A percentile compares a stretch with the other conserved stretches of the same genome.
Evolutionary conservation across 257 asterid genomes (phyloP).

Genomic region (Haberlea rhodopensis): DNA sequence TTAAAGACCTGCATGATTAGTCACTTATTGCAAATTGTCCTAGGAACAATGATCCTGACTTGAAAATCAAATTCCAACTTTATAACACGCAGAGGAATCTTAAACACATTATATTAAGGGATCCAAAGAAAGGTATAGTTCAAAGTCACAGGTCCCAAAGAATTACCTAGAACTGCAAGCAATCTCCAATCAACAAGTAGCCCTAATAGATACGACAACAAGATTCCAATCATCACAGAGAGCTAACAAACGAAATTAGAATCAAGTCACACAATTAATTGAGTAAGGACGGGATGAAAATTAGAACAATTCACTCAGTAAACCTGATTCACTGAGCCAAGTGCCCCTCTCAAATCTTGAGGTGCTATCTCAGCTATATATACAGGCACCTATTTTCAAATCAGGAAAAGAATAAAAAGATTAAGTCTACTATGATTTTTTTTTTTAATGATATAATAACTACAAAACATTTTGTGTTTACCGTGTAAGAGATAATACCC

Average conservation of each 20-base stretch:
- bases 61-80: conserved; percentile 1
- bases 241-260: conserved; percentile 44
- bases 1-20: background rate
- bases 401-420: conserved; percentile 1
- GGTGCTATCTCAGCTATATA: conserved; percentile 85
- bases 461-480: conserved; percentile 18
- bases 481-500: conserved; percentile 45
- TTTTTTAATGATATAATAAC: conserved; percentile 11
- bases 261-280: conserved; percentile 11
- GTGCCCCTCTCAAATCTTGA: conserved; percentile 59
- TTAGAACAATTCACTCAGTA: conserved; percentile 17
- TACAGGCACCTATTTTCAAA: conserved; percentile 57
- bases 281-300: conserved; percentile 16
- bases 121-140: background rate
- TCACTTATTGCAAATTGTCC: background rate
- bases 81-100: background rate
- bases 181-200: conserved; percentile 75
- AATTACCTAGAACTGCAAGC: conserved; percentile 87
- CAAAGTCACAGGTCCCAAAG: conserved; percentile 15
- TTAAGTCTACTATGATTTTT: background rate
- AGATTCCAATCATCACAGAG: conserved; percentile 82
- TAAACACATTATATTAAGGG: background rate
- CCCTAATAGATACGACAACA: conserved; percentile 83
- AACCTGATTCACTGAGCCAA: conserved; percentile 80
- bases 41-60: background rate